Evolutionary conservation across 2,329 filamentous ascomycete genomes (phyloP).

Genomic region (Monosporascus sp.): DNA sequence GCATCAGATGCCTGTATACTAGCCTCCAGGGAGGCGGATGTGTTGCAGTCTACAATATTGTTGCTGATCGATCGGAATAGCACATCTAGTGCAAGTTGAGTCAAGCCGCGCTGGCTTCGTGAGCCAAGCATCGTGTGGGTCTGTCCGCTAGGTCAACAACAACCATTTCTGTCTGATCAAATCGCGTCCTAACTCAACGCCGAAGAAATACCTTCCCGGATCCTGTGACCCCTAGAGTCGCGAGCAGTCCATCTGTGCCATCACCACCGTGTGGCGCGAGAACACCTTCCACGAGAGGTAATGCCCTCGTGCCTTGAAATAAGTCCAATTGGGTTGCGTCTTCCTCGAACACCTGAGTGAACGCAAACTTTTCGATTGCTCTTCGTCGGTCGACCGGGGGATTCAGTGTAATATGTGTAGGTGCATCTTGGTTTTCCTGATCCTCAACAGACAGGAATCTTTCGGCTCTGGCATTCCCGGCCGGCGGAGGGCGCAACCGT

Average conservation of each 20-base stretch:
- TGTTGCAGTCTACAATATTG: conserved; percentile 60
- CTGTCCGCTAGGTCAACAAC: conserved; percentile 38
- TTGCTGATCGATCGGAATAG: conserved; percentile 76
- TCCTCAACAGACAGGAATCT: conserved; percentile 76
- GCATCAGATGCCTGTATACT: conserved; percentile 72
- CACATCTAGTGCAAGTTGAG: conserved; percentile 85
- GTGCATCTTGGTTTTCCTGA: conserved; percentile 35
- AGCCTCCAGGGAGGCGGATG: conserved; percentile 58
- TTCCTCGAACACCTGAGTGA: conserved; percentile 90
- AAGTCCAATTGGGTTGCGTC: conserved; percentile 77
- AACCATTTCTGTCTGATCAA: neutral
- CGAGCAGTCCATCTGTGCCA: conserved; percentile 82
- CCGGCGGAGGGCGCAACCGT: conserved; percentile 66
- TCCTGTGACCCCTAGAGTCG: conserved; percentile 88
- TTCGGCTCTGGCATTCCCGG: conserved; percentile 42
- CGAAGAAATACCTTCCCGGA: conserved; percentile 77
- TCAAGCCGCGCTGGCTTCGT: conserved; percentile 77
- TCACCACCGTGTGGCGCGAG: conserved; percentile 66
- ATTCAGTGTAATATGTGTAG: conserved; percentile 70
- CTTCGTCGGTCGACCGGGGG: conserved; percentile 81
- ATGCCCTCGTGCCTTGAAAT: conserved; percentile 73
- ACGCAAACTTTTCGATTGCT: conserved; percentile 88
- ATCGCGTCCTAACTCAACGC: conserved; percentile 1
- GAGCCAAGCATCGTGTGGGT: conserved; percentile 95
- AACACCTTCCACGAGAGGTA: conserved; percentile 74